Conservation (phyloP, 306 rosid species). For the Sicyos baderoa region DNA sequence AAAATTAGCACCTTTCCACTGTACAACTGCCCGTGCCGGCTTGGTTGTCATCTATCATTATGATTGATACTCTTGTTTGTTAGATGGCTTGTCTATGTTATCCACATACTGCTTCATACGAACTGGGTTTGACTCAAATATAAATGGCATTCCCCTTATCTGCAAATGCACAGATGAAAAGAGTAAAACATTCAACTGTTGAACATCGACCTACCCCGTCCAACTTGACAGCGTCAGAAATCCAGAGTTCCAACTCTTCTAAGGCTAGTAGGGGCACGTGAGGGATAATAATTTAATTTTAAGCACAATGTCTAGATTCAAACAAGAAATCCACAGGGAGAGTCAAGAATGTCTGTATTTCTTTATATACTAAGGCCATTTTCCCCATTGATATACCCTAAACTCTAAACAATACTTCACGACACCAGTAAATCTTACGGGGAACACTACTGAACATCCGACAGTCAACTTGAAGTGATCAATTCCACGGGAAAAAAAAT, state of each 20-base stretch:
- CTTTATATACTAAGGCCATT: background rate
- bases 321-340: background rate
- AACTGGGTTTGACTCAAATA: constrained; percentile 56
- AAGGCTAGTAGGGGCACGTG: background rate
- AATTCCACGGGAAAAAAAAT: background rate
- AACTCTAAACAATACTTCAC: background rate
- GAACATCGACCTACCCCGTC: background rate
- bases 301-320: background rate
- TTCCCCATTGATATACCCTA: background rate
- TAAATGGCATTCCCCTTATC: constrained; percentile 66
- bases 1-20: constrained; percentile 52
- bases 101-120: constrained; percentile 54
- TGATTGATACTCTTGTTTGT: constrained; percentile 25
- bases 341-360: background rate
- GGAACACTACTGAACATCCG: background rate
- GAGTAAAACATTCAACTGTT: background rate
- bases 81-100: constrained; percentile 29
- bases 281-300: background rate
- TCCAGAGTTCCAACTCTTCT: background rate
- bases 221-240: background rate
- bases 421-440: background rate
- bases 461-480: background rate
- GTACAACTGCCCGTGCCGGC: constrained; percentile 26
- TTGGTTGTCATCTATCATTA: constrained; percentile 25
- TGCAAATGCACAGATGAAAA: constrained; percentile 32